Evolutionary conservation across 2,329 filamentous ascomycete genomes (phyloP), one percentile per base, ranked within the genome.

Genomic region (Aspergillus costaricaensis): DNA sequence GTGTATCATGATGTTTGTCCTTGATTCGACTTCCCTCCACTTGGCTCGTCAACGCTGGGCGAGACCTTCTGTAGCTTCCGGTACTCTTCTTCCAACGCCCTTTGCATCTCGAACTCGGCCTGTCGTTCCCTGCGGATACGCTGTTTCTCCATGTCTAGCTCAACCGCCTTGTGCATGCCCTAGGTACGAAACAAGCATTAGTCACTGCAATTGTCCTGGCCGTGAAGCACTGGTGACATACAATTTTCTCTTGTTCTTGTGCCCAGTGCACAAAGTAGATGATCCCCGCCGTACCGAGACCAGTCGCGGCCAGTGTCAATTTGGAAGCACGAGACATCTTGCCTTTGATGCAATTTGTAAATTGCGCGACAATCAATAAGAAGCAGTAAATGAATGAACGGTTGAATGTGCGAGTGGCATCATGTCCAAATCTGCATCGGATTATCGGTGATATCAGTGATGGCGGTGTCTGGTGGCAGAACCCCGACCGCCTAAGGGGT

Each of bases 101-200:
- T 86, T 74, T 99, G 95, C 85, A 96, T 87, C 66, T 98, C 93
- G 72, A 99, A 99, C 74, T 99, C 95, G 55, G 92, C 86, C 76
- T 96, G 91, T 61, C 95, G 88, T 76, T 99, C 95, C 67, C 86
- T 85, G 80, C 97, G 97, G 66, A 97, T 76, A 49, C 91, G 88
- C 75, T 96, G 93, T 73, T 96, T 92, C 73, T 98, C 94, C 83
- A 97, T 90, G 72, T 99, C 95, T 65, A 94, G 91, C 65, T 98
- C 82, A 44, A 99, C 95, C 48, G 95, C 95, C 67, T 90, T 86
- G 73, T 99, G 95, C 95, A 99, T 99, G 59, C 91, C 91, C 95
- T 79, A 64, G 51, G 19, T 19, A 25, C 15, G 32, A 38, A 50
- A 57, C 51, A 14, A 39, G 63, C 50, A 65, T 59, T 51, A 50